phyloP scores from a whole-genome alignment of 257 asterid genomes.

The Gardenia jasminoides region DNA sequence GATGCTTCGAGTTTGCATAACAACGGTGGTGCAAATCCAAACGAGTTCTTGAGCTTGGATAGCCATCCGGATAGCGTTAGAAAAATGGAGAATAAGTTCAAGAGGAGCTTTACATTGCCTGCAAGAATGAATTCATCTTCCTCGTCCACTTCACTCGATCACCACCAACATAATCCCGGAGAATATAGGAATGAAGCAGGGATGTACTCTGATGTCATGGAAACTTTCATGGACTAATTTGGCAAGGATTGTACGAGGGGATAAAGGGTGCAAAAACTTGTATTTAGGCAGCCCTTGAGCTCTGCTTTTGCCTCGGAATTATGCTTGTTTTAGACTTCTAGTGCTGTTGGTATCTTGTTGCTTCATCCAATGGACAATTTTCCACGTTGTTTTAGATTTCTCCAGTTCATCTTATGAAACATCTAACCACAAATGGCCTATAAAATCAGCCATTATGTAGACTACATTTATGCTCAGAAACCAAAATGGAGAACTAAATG shows the following conservation, averaged over 20 bases:
- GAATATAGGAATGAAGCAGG: slow-evolving; percentile 70
- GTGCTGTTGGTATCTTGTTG: slow-evolving; percentile 29
- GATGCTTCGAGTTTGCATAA: slow-evolving; percentile 41
- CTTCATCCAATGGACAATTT: slow-evolving; percentile 19
- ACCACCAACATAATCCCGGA: slow-evolving; percentile 53
- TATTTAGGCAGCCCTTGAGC: slow-evolving; percentile 34
- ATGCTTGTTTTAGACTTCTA: slow-evolving; percentile 4
- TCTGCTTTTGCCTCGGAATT: slow-evolving; percentile 24
- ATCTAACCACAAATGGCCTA: background rate
- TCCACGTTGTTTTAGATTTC: slow-evolving; percentile 14
- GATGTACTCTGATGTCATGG: slow-evolving; percentile 90
- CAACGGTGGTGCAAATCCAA: slow-evolving; percentile 30
- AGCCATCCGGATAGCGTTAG: slow-evolving; percentile 39
- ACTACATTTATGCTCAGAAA: background rate
- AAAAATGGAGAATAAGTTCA: slow-evolving; percentile 74
- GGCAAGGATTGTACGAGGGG: slow-evolving; percentile 13
- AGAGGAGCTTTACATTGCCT: slow-evolving; percentile 85
- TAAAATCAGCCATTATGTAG: background rate
- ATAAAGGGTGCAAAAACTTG: slow-evolving; percentile 25
- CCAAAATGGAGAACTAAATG: background rate
- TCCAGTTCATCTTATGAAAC: slow-evolving; percentile 1
- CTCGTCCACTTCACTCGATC: slow-evolving; percentile 72
- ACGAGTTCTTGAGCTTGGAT: slow-evolving; percentile 81
- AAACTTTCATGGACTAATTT: slow-evolving; percentile 72
- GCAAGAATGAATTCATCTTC: slow-evolving; percentile 78